Evolutionary conservation across 1,139 yeast species (phyloP), one percentile per base, ranked within the genome.

Genomic region (Diutina mesorugosa): DNA sequence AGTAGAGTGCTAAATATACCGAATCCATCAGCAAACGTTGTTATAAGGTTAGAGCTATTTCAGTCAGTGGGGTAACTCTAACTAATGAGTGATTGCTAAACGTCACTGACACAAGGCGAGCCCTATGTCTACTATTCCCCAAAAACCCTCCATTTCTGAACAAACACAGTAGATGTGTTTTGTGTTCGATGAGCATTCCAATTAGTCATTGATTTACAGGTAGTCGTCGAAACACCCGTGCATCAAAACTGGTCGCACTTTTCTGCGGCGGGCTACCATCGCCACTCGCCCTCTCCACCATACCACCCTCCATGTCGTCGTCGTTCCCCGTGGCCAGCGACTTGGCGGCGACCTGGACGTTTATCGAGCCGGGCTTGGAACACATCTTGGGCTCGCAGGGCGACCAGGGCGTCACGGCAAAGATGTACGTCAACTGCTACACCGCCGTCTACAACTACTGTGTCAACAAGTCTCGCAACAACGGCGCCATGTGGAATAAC

Each of bases 371-470:
- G 2, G 88, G 90, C 8, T 71, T 87, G 55, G 81, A 81, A 62
- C 80, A 80, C 65, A 86, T 87, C 57, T 72, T 87, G 59, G 95
- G 91, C 2, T 83, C 84, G 48, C 76, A 81, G 56, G 80, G 81
- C 57, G 82, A 78, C 63, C 82, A 83, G 59, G 85, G 87, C 4
- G 79, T 86, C 52, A 83, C 85, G 18, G 81, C 90, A 26, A 77
- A 79, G 60, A 85, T 85, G 85, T 87, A 86, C 66, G 85, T 87
- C 85, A 73, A 76, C 64, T 76, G 80, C 58, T 86, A 85, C 68
- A 88, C 96, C 0, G 96, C 96, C 4, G 87, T 93, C 61, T 95
- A 91, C 74, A 91, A 91, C 72, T 93, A 89, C 68, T 93, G 99
- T 73, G 93, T 89, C 56, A 85, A 89, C 63, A 87, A 87, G 63